A percentile compares a stretch with the other conserved stretches of the same genome.
phyloP scores from a whole-genome alignment of 176 grass and related monocot species.

The Secale cereale region DNA sequence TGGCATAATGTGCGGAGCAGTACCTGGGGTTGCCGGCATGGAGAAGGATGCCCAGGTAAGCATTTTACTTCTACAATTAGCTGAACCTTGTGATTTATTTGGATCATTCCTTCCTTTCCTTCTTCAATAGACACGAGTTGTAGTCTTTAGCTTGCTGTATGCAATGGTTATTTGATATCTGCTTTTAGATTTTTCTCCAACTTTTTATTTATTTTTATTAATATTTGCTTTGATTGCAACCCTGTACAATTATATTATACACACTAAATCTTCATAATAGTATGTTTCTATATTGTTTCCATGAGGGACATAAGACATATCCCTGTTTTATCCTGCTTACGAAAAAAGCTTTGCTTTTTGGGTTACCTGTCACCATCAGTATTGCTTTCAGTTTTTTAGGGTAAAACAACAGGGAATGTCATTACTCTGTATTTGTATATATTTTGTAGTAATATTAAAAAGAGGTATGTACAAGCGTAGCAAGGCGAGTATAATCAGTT shows the following conservation, averaged over 20 bases:
- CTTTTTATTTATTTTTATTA: background rate
- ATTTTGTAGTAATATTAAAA: background rate
- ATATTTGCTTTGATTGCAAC: background rate
- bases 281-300: background rate
- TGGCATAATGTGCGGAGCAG: conserved; percentile 76
- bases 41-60: conserved; percentile 94
- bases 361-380: background rate
- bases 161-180: conserved; percentile 9
- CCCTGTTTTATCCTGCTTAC: too few species aligned
- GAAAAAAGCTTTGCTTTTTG: background rate
- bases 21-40: conserved; percentile 87
- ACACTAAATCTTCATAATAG: background rate
- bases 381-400: too few species aligned
- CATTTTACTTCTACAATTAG: conserved; percentile 12
- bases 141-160: too few species aligned
- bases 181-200: background rate
- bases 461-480: background rate
- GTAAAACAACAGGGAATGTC: background rate
- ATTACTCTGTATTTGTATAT: background rate
- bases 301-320: background rate
- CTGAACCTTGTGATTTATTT: conserved; percentile 16
- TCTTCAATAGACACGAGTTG: background rate
- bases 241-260: background rate
- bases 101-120: background rate
- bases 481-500: background rate